These are phyloP conservation scores for Chrysosporium keratinophilum DNA, from an alignment of 2,329 filamentous ascomycete genomes.

Conservation along the genomic window DNA sequence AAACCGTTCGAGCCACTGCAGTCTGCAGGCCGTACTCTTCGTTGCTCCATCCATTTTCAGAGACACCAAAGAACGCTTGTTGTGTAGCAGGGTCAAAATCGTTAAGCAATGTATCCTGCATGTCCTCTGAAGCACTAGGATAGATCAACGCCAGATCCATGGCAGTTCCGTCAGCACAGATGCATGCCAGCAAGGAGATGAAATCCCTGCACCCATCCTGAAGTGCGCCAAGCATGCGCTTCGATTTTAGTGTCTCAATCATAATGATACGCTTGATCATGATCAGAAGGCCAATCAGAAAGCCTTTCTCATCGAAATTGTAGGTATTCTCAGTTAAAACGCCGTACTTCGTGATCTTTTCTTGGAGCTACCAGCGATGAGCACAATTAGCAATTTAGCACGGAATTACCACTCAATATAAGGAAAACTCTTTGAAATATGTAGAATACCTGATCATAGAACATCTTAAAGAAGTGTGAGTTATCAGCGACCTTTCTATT, in stretches of 20 bases:
- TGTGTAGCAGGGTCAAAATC: slow-evolving; percentile 2
- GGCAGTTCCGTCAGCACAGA: not conserved
- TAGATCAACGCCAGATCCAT: slow-evolving; percentile 8
- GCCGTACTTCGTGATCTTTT: not conserved
- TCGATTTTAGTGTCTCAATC: not conserved
- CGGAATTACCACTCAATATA: too few species aligned
- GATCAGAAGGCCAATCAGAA: not conserved
- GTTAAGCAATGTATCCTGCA: slow-evolving; percentile 8
- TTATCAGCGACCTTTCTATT: too few species aligned
- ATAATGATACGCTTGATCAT: slow-evolving; percentile 1
- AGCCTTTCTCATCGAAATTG: too few species aligned
- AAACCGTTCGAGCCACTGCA: slow-evolving; percentile 6
- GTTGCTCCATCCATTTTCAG: slow-evolving; percentile 9
- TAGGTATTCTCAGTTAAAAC: slow-evolving; percentile 4
- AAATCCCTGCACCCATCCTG: not conserved
- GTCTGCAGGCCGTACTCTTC: slow-evolving; percentile 7
- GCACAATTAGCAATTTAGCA: too few species aligned
- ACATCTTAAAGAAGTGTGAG: too few species aligned
- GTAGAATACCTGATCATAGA: not conserved
- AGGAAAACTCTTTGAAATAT: not conserved
- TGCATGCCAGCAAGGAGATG: not conserved
- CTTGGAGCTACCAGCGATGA: not conserved
- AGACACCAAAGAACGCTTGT: slow-evolving; percentile 6
- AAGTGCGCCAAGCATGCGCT: not conserved
- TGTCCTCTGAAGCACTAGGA: not conserved